Percentiles rank a stretch among this genome's conserved stretches.
Evolutionary conservation across 345 rosid genomes (phyloP).

Genomic region (Gossypium arboreum): DNA sequence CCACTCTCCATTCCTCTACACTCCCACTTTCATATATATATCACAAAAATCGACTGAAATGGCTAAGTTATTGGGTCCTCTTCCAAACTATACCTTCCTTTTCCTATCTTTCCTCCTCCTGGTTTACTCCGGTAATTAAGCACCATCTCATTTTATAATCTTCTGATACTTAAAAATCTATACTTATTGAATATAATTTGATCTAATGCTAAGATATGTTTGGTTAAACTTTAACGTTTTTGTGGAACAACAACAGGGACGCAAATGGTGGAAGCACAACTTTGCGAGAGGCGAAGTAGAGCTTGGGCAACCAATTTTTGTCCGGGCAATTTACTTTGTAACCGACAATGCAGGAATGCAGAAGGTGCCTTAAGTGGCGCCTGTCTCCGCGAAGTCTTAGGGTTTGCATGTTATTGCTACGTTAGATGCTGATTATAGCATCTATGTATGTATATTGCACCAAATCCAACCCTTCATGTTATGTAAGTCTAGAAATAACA

Average conservation of each 20-base stretch:
- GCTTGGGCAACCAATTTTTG: background rate
- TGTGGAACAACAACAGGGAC: background rate
- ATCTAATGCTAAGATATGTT: no score
- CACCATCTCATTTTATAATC: background rate
- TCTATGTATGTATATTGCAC: no score
- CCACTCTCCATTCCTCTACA: background rate
- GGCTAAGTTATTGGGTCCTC: background rate
- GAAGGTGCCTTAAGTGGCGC: background rate
- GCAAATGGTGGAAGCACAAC: background rate
- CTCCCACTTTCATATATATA: background rate
- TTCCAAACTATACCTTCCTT: background rate
- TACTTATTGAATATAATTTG: no score
- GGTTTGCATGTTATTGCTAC: background rate
- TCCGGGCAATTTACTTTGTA: background rate
- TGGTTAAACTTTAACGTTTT: background rate
- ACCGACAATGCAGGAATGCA: background rate
- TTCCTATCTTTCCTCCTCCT: constrained; percentile 7
- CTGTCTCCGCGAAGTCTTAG: background rate
- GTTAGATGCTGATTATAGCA: background rate
- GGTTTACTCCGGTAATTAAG: background rate
- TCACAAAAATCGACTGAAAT: background rate
- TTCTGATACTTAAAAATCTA: background rate
- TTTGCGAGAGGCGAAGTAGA: background rate
- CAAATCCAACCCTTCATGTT: no score
- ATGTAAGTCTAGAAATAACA: no score